Percentiles rank a stretch among this genome's conserved stretches.
These are phyloP conservation scores for Trypanosoma cruzi DNA, from an alignment of 208 protist species.

Conservation along the genomic window DNA sequence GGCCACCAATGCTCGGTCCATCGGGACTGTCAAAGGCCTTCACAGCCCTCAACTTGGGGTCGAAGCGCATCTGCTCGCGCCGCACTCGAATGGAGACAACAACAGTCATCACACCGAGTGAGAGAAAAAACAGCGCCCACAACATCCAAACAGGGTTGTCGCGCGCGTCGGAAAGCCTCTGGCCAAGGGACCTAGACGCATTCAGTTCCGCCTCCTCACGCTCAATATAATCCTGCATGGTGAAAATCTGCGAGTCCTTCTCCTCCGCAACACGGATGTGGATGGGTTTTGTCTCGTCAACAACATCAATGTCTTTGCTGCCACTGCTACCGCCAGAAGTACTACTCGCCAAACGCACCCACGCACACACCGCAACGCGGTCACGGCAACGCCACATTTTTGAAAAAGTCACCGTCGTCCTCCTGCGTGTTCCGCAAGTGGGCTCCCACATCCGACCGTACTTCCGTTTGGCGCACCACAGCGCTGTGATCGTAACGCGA, in stretches of 20 bases:
- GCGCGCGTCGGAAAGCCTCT: slow-evolving; percentile 55
- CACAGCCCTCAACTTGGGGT: slow-evolving; percentile 72
- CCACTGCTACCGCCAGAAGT: neutral
- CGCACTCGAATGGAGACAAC: slow-evolving; percentile 79
- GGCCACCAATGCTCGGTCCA: slow-evolving; percentile 78
- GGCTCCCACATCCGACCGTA: neutral
- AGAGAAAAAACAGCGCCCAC: slow-evolving; percentile 61
- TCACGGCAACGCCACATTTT: neutral
- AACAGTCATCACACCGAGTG: slow-evolving; percentile 56
- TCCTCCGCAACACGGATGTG: slow-evolving; percentile 76
- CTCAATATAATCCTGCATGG: slow-evolving; percentile 82
- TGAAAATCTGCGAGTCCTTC: slow-evolving; percentile 80
- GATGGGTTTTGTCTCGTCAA: slow-evolving; percentile 61
- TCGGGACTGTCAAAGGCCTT: slow-evolving; percentile 69
- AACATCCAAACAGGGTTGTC: slow-evolving; percentile 87
- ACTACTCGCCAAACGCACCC: neutral
- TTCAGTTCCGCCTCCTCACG: slow-evolving; percentile 56
- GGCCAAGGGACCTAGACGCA: slow-evolving; percentile 38
- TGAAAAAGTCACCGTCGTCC: neutral
- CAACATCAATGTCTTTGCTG: slow-evolving; percentile 66
- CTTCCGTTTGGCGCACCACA: neutral
- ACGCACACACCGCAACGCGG: neutral
- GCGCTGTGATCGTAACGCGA: neutral
- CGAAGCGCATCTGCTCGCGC: slow-evolving; percentile 78
- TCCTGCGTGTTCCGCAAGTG: neutral